Conservation (phyloP, 148 eudicot species). For the Vaccinium myrtillus region DNA sequence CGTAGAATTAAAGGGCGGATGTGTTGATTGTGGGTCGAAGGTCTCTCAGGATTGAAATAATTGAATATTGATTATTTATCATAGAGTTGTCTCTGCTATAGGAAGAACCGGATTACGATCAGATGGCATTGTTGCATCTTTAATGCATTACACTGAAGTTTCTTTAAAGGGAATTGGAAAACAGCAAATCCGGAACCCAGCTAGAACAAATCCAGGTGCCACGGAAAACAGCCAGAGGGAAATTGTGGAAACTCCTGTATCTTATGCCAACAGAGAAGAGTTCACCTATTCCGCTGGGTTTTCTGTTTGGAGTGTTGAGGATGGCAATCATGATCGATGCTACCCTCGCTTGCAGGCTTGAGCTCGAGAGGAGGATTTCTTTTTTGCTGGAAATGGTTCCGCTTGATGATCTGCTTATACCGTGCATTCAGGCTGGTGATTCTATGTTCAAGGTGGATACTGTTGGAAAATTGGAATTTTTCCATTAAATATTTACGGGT, state of each 20-base stretch:
- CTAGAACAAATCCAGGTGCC: constrained; percentile 34
- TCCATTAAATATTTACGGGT: no score
- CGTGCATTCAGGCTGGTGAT: constrained; percentile 54
- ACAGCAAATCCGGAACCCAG: constrained; percentile 65
- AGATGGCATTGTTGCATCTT: constrained; percentile 47
- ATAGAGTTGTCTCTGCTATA: constrained; percentile 44
- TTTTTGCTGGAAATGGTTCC: constrained; percentile 50
- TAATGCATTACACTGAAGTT: constrained; percentile 66
- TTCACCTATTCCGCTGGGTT: constrained; percentile 45
- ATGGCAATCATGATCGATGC: constrained; percentile 59
- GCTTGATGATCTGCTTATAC: constrained; percentile 67
- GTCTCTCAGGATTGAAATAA: constrained; percentile 55
- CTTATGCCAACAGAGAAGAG: constrained; percentile 60
- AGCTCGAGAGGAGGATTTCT: constrained; percentile 61
- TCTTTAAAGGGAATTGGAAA: constrained; percentile 65
- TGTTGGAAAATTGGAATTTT: no score
- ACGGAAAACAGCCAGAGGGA: constrained; percentile 48
- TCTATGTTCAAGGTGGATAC: constrained; percentile 57
- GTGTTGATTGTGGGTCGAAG: constrained; percentile 68
- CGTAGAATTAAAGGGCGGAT: constrained; percentile 35
- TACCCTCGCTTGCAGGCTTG: constrained; percentile 46
- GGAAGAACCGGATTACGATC: constrained; percentile 40
- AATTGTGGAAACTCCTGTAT: constrained; percentile 55
- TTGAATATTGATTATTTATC: constrained; percentile 49
- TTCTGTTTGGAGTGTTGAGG: constrained; percentile 60